Base-by-base conservation (phyloP, 2,329 filamentous ascomycete species). In the Chalaropsis ovoidea region DNA sequence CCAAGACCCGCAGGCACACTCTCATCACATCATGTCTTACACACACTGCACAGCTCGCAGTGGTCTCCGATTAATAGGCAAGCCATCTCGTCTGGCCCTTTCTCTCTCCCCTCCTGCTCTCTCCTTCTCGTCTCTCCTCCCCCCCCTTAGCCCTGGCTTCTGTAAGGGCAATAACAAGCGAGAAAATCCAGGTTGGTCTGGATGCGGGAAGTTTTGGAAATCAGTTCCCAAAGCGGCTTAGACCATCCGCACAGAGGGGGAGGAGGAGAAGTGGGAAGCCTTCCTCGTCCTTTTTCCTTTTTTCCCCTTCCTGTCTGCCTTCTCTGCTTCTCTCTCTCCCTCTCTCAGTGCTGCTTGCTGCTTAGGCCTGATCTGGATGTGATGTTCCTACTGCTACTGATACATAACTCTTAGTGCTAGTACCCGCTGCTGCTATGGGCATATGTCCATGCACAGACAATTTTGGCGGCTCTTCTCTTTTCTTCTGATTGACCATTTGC, bases 131-230 rank as follows among this genome's bases (percentile, higher is more conserved):
- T 4, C 10, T 52, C 22, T 22, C 49, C 6, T 42, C 58, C 2
- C 1, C 58, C n/a, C n/a, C 24, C 15, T n/a, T 45, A 24, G 31
- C 27, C 54, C 24, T n/a, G 54, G 39, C 27, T 35, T 39, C 15
- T 39, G 54, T 8, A 58, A 58, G 54, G 31, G 31, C 15, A 47
- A 47, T n/a, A n/a, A 47, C 43, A 47, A 58, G 31, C 54, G 31
- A 58, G 54, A 39, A 56, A 58, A 58, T 58, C 54, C 24, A 58
- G 54, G 27, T n/a, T 39, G 54, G 54, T 39, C 54, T 58, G 54
- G 27, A 58, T 58, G 54, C 54, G 54, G 27, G 54, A 58, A 39
- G 31, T 39, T n/a, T n/a, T 17, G 54, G 5, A 35, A 58, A 19
- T 58, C 54, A 58, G 54, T 19, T n/a, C 54, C 24, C 31, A n/a